Percentiles rank a stretch among this genome's conserved stretches.
Conservation (phyloP, 108 stramenopile genomes). For the Skeletonema menzelii region DNA sequence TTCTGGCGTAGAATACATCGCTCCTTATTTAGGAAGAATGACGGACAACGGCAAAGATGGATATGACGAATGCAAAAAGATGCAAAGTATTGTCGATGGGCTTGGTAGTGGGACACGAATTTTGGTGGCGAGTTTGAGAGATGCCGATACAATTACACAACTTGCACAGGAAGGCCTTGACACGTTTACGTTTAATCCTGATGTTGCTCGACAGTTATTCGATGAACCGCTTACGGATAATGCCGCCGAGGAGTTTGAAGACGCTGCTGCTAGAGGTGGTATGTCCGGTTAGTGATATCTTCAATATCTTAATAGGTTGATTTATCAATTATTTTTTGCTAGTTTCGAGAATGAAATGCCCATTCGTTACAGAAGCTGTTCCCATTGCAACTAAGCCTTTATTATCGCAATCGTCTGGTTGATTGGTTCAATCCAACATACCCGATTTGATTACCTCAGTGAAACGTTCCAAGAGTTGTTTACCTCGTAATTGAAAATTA, state of each 20-base stretch:
- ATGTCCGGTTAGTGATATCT: not conserved
- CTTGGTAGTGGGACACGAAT: conserved; percentile 63
- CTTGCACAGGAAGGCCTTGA: conserved; percentile 55
- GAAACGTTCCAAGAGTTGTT: no score
- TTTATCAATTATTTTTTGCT: no score
- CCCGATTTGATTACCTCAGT: no score
- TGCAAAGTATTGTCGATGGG: conserved; percentile 64
- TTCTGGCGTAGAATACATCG: conserved; percentile 65
- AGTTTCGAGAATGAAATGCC: no score
- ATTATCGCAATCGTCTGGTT: no score
- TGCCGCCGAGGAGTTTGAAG: conserved; percentile 63
- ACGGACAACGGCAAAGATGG: conserved; percentile 68
- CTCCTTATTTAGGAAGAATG: conserved; percentile 58
- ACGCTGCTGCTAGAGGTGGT: conserved; percentile 47
- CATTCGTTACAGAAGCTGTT: no score
- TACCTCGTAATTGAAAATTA: no score
- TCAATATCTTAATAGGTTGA: no score
- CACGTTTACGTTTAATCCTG: conserved; percentile 67
- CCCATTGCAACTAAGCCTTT: no score
- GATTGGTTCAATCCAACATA: no score
- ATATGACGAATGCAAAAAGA: conserved; percentile 51
- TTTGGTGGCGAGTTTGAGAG: conserved; percentile 63
- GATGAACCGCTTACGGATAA: conserved; percentile 54
- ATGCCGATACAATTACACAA: conserved; percentile 49
- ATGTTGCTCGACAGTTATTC: conserved; percentile 59